Conservation (phyloP, 176 grass and related monocot genomes). For the Eragrostis curvula region DNA sequence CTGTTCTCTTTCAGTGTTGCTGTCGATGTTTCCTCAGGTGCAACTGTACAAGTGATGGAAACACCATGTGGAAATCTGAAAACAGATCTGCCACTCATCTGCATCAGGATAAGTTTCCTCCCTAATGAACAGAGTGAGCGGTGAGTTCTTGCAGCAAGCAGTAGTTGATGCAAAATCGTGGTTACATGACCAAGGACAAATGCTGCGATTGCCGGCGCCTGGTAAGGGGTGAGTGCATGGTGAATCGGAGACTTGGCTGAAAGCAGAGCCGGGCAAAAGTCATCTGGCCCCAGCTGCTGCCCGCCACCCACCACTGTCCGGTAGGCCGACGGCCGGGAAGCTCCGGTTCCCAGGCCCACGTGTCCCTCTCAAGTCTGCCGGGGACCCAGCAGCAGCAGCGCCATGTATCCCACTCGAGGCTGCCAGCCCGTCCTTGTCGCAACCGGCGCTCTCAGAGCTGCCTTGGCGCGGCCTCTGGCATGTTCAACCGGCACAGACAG, state of each 20-base stretch:
- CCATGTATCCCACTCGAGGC: not conserved
- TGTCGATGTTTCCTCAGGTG: not conserved
- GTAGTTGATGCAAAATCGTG: not conserved
- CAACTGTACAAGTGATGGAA: not conserved
- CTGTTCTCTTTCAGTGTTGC: slow-evolving; percentile 21
- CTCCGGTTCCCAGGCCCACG: slow-evolving; percentile 22
- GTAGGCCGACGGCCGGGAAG: slow-evolving; percentile 26
- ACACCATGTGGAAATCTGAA: not conserved
- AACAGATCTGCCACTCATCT: not conserved
- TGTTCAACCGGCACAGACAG: not conserved
- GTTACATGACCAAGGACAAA: not conserved
- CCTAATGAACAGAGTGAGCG: not conserved
- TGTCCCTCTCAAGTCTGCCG: slow-evolving; percentile 10
- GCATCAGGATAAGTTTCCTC: not conserved
- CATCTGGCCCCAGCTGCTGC: not conserved
- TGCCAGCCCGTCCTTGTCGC: not conserved
- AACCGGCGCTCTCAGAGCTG: slow-evolving; percentile 10
- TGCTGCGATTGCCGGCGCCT: not conserved
- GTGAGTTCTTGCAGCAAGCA: not conserved
- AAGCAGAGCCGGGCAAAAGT: not conserved
- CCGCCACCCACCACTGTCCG: slow-evolving; percentile 19
- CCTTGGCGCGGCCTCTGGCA: not conserved
- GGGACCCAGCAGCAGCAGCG: not conserved
- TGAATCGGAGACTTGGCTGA: not conserved
- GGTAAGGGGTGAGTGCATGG: not conserved